Evolutionary conservation across 148 eudicot genomes (phyloP), one percentile per base, ranked within the genome.

Genomic region (Vaccinium myrtillus): DNA sequence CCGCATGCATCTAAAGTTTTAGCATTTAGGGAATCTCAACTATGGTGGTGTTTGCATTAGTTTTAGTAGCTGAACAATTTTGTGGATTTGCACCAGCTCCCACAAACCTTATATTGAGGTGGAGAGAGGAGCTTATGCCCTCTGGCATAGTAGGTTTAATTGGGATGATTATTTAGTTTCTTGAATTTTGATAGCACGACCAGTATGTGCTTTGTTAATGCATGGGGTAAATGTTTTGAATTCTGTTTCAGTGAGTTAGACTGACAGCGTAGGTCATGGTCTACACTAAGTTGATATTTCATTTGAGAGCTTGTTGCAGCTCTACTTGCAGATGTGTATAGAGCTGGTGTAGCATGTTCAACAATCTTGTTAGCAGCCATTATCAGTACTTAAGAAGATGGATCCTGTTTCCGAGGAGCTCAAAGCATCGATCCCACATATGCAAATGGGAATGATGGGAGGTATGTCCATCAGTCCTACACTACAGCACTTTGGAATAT

Each of bases 341-440:
- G 11, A 58, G 80, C 61, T 67, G 49, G 65, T 65, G 4, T 69
- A 89, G 56, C 36, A 91, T 95, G 92, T 92, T 90, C 71, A 88
- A 88, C 83, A 87, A 88, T 87, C 84, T 90, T 82, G 84, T 91
- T 91, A 91, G 4, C 87, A 89, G 80, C 92, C 87, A 77, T 87
- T 89, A 77, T 65, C 83, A n/a, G 21, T 89, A 71, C 85, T 86
- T 74, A 90, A 82, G 75, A 85, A 89, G 80, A 83, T 91, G 89
- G 89, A 90, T 86, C 83, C 88, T 51, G 74, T 83, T 75, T 85
- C 83, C 18, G 71, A 85, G 80, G 71, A 87, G 78, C 83, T 90
- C 49, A 92, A 92, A 78, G 84, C 87, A 32, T 86, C 90, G 32
- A 55, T 85, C 74, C 74, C 92, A 50, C 85, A 85, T 82, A 85